phyloP scores from a whole-genome alignment of 2,329 filamentous ascomycete species.

The Calonectria henricotiae region DNA sequence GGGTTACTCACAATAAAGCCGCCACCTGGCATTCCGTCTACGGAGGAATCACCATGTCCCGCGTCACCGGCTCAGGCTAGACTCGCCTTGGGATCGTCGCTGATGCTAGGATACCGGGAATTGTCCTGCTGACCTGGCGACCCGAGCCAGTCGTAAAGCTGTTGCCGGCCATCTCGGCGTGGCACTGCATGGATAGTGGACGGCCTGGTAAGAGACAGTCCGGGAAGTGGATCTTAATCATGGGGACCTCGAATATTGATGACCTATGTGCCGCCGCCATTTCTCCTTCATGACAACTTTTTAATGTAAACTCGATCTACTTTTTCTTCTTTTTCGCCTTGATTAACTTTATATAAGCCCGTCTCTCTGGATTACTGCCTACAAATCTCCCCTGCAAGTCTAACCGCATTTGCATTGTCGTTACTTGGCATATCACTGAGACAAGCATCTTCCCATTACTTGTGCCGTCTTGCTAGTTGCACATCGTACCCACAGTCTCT shows the following conservation, averaged over 20 bases:
- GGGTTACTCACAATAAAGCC: conserved; percentile 16
- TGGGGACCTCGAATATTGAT: conserved; percentile 16
- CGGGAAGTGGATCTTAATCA: background rate
- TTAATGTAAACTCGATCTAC: background rate
- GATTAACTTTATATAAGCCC: conserved; percentile 29
- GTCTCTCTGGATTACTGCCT: background rate
- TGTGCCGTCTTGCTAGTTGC: conserved; percentile 31
- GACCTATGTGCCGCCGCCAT: conserved; percentile 30
- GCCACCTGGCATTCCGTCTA: conserved; percentile 32
- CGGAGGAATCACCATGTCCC: conserved; percentile 28
- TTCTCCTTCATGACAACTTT: conserved; percentile 42
- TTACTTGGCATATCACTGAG: conserved; percentile 30
- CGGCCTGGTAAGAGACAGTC: conserved; percentile 18
- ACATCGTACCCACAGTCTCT: conserved; percentile 6
- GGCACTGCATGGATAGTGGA: conserved; percentile 36
- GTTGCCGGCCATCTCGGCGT: conserved; percentile 38
- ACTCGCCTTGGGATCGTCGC: conserved; percentile 39
- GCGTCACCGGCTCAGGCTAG: conserved; percentile 33
- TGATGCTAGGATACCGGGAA: conserved; percentile 35
- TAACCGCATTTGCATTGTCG: conserved; percentile 23
- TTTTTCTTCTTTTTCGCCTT: conserved; percentile 28
- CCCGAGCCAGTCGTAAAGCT: conserved; percentile 35
- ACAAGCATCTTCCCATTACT: conserved; percentile 34
- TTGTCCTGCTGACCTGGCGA: conserved; percentile 45
- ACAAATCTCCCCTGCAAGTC: background rate